Percentiles rank a stretch among this genome's conserved stretches.
Conservation (phyloP, 2,329 filamentous ascomycete species). For the Leptoxyphium fumago region DNA sequence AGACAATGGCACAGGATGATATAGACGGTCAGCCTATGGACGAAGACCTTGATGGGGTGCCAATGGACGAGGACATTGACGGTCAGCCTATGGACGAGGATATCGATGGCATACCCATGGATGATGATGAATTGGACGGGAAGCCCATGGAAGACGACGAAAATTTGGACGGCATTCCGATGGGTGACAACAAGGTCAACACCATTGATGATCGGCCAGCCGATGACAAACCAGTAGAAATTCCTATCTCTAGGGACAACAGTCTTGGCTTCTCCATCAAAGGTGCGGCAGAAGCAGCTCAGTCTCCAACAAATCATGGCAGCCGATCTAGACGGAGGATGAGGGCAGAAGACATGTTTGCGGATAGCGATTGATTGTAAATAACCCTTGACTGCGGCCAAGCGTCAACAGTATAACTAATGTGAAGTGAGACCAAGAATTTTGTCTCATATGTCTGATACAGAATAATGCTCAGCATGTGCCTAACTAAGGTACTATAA, state of each 20-base stretch:
- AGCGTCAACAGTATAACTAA: too few species aligned
- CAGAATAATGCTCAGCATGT: too few species aligned
- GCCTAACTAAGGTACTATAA: too few species aligned
- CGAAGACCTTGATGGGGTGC: constrained; percentile 4
- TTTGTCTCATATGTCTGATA: too few species aligned
- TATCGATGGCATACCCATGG: constrained; percentile 28
- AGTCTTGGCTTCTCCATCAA: constrained; percentile 15
- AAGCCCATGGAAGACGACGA: constrained; percentile 27
- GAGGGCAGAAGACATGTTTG: constrained; percentile 77
- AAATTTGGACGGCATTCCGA: constrained; percentile 26
- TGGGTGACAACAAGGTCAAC: constrained; percentile 16
- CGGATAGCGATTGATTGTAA: constrained; percentile 51
- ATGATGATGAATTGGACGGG: constrained; percentile 35
- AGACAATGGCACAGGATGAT: constrained; percentile 26
- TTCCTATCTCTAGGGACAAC: constrained; percentile 9
- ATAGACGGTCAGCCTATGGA: constrained; percentile 30
- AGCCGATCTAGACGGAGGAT: constrained; percentile 43
- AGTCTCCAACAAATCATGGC: not conserved
- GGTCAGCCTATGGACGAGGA: constrained; percentile 26
- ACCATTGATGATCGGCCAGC: constrained; percentile 8
- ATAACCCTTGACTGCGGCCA: not conserved
- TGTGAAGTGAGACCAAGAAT: too few species aligned
- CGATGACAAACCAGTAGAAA: constrained; percentile 1
- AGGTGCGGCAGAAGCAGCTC: not conserved
- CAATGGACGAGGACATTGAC: constrained; percentile 6